Evolutionary conservation across 805 yeast species (phyloP), one percentile per base, ranked within the genome.

Genomic region (Wickerhamomyces canadensis): DNA sequence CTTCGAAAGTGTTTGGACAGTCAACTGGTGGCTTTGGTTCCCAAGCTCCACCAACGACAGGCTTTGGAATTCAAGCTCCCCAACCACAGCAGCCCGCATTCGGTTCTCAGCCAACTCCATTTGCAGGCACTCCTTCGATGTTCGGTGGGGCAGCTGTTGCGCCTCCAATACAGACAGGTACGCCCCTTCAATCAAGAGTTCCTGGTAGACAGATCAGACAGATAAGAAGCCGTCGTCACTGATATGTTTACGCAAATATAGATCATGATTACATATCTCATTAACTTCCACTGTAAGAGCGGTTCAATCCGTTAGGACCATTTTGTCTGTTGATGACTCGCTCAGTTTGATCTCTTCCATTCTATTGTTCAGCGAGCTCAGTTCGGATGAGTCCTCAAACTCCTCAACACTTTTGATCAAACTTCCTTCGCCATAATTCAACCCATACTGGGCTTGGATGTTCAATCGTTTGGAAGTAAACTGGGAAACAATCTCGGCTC

Each of bases 371-470:
- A 27, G 10, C 15, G 30, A n/a, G 9, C 16, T 28, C 16, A n/a
- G n/a, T 28, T 29, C 15, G 15, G 16, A 11, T 7, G 15, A 8
- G 13, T 29, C 17, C 24, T 54, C 57, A 13, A 54, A 35, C 14
- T 75, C 77, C 37, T 78, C 72, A 15, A 79, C 68, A 9, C 76
- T 60, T 46, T 76, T 74, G 23, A 77, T 72, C 63, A 78, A 71
- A 37, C 76, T 68, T 32, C 66, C 68, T 44, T 84, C 91, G 17
- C 94, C 94, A 44, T 72, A 73, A 51, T 80, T 80, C 6, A 81
- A 55, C 8, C 80, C 80, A 52, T 64, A 74, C 24, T 68, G 67
- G 3, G 62, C 67, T n/a, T 56, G 56, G 7, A 67, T 46, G 4
- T 47, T 47, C 37, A 82, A 52, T 35, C 64, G 65, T 29, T 74